Evolutionary conservation across 192 early-diverging fungal genomes (phyloP).

Genomic region (Paraglomus occultum): DNA sequence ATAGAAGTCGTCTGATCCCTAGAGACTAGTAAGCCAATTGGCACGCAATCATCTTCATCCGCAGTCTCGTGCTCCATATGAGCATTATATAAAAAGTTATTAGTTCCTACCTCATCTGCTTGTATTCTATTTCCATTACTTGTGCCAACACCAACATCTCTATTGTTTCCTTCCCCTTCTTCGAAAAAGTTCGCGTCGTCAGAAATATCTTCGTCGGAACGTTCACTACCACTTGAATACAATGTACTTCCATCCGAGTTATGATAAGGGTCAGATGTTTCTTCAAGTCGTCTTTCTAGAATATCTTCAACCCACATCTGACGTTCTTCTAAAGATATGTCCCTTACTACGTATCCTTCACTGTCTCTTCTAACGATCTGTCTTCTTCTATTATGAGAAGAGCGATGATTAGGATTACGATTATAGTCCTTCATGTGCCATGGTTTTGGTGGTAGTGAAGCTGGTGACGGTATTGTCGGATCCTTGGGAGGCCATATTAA

Average conservation of each 20-base stretch:
- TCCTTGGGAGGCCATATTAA: constrained; percentile 28
- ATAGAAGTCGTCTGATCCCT: too few relatives aligned
- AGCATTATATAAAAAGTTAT: too few relatives aligned
- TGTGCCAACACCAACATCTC: too few relatives aligned
- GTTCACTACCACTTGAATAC: constrained; percentile 22
- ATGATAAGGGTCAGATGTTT: neutral
- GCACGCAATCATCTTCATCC: too few relatives aligned
- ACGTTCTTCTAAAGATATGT: constrained; percentile 25
- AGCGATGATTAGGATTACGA: neutral
- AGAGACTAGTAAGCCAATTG: too few relatives aligned
- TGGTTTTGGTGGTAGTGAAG: constrained; percentile 20
- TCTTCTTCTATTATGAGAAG: neutral
- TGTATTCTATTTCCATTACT: too few relatives aligned
- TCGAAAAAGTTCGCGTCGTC: neutral
- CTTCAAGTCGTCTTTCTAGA: neutral
- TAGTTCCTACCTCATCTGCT: too few relatives aligned
- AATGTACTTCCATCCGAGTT: constrained; percentile 24
- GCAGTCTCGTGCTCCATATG: too few relatives aligned
- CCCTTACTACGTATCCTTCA: constrained; percentile 21
- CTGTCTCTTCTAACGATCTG: constrained; percentile 12
- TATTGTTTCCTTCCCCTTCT: too few relatives aligned
- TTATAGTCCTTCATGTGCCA: constrained; percentile 2
- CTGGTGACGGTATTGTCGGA: neutral
- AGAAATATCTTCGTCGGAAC: neutral
- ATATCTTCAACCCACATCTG: neutral